Evolutionary conservation across 768 basidiomycete species (phyloP).

Genomic region (Rhodosporidiobolus odoratus): DNA sequence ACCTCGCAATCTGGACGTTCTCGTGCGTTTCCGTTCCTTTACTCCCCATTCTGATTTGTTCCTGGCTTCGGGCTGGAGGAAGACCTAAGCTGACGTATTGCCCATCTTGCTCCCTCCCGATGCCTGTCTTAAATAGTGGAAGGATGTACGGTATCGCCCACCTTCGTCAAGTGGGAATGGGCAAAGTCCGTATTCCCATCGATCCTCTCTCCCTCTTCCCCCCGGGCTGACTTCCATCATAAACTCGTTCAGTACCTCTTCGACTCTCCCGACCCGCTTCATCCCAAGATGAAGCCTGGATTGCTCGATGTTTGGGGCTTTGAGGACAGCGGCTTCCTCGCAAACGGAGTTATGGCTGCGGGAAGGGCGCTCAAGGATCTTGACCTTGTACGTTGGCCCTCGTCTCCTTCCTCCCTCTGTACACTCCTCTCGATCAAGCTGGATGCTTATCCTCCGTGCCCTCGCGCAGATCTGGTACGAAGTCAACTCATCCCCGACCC

Average conservation of each 20-base stretch:
- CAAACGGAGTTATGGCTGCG: neutral
- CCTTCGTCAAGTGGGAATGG: slow-evolving; percentile 17
- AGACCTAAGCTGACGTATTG: no score
- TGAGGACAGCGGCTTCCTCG: slow-evolving; percentile 24
- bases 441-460: no score
- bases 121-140: no score
- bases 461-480: no score
- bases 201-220: neutral
- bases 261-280: slow-evolving; percentile 3
- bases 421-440: no score
- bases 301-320: slow-evolving; percentile 24
- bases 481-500: no score
- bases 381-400: slow-evolving; percentile 16
- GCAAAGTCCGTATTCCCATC: neutral
- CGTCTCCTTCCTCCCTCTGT: no score
- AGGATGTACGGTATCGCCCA: slow-evolving; percentile 14
- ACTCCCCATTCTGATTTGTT: neutral
- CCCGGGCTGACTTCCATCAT: neutral
- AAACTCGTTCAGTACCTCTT: slow-evolving; percentile 3
- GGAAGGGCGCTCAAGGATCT: slow-evolving; percentile 29
- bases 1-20: slow-evolving; percentile 21
- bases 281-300: neutral
- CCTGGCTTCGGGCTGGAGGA: neutral
- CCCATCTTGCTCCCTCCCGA: no score
- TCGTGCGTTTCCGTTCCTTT: neutral